Conservation (phyloP, 2,329 filamentous ascomycete species). For the Penicillium verrucosum region DNA sequence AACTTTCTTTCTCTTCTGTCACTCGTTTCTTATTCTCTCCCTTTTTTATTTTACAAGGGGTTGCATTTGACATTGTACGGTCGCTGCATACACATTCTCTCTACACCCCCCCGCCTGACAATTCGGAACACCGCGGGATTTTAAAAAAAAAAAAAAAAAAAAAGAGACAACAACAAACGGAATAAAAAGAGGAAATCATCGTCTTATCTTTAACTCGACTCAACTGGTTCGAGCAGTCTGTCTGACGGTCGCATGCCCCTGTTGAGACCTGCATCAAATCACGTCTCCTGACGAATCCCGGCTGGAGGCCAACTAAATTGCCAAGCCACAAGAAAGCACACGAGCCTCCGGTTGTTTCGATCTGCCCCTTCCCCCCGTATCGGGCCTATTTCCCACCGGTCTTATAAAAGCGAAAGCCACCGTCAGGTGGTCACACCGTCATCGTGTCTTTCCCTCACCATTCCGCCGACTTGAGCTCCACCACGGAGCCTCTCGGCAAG, state of each 20-base stretch:
- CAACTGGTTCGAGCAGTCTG: background rate
- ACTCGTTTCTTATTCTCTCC: conserved; percentile 1
- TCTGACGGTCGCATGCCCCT: background rate
- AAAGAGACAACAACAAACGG: background rate
- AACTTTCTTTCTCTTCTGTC: background rate
- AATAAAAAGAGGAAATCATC: background rate
- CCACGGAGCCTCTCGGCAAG: conserved; percentile 47
- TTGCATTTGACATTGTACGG: background rate
- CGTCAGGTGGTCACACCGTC: conserved; percentile 33
- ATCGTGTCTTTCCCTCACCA: conserved; percentile 31
- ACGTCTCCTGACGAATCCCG: background rate
- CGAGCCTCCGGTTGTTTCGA: background rate
- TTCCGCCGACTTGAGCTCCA: conserved; percentile 36
- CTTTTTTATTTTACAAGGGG: background rate
- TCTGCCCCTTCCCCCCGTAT: background rate
- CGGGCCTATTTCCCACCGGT: conserved; percentile 8
- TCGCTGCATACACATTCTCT: background rate
- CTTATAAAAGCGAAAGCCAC: conserved; percentile 21
- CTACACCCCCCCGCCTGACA: background rate
- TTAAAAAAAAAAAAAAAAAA: background rate
- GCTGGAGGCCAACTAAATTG: background rate
- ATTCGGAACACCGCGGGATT: conserved; percentile 1
- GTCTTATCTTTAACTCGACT: background rate
- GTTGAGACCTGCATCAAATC: background rate
- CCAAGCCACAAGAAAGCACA: conserved; percentile 6